These are phyloP conservation scores for Boletus bicolor DNA, from an alignment of 768 basidiomycete species.

Conservation along the genomic window DNA sequence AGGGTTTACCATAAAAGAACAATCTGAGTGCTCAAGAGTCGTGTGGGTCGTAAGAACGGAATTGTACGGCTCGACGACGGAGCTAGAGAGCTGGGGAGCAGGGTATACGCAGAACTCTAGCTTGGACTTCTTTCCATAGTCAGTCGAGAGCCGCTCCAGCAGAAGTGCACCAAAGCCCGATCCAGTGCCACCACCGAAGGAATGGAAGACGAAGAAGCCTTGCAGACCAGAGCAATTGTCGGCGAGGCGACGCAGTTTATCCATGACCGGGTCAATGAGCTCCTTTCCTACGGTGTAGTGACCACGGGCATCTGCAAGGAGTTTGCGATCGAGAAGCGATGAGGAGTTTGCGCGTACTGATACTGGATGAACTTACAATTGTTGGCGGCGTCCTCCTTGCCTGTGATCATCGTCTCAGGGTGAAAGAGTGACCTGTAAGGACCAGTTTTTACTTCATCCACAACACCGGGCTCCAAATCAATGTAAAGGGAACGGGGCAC, in stretches of 20 bases:
- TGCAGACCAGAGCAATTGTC: constrained; percentile 98
- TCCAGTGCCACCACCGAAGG: constrained; percentile 98
- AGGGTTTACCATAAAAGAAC: constrained; percentile 89
- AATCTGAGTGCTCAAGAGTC: constrained; percentile 99
- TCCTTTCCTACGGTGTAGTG: constrained; percentile 99
- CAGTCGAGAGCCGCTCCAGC: constrained; percentile 93
- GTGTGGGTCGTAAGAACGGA: constrained; percentile 97
- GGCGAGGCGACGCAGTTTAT: constrained; percentile 92
- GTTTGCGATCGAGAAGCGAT: constrained; percentile 12
- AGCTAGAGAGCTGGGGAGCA: constrained; percentile 89
- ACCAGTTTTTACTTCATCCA: constrained; percentile 93
- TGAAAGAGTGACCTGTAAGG: constrained; percentile 94
- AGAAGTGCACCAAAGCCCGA: constrained; percentile 98
- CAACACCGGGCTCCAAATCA: constrained; percentile 90
- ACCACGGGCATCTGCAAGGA: constrained; percentile 82
- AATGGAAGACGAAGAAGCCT: constrained; percentile 99
- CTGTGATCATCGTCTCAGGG: constrained; percentile 93
- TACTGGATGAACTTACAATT: constrained; percentile 69
- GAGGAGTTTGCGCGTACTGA: not conserved
- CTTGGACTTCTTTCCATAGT: constrained; percentile 99
- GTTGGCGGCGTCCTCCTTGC: constrained; percentile 99
- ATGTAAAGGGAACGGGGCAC: constrained; percentile 97
- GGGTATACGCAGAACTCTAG: constrained; percentile 98
- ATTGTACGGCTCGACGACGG: constrained; percentile 99
- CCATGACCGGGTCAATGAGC: constrained; percentile 94